These are phyloP conservation scores for Sporothrix pseudoabietina DNA, from an alignment of 2,329 filamentous ascomycete genomes.

Conservation along the genomic window DNA sequence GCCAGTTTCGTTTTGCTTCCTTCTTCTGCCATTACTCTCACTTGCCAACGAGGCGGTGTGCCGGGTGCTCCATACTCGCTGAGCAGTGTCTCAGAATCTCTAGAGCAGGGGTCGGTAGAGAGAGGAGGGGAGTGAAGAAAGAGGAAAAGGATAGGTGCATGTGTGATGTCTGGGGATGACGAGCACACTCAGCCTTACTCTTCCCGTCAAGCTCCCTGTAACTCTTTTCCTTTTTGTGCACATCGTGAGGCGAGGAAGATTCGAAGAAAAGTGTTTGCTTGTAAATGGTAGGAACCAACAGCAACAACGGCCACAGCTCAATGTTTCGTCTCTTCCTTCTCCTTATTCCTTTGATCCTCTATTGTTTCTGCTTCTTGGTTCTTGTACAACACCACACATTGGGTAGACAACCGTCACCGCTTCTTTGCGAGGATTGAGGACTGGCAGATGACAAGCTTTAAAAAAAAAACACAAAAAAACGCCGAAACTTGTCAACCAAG, in stretches of 20 bases:
- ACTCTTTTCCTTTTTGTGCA: too few species aligned
- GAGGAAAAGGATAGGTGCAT: background rate
- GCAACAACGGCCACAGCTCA: background rate
- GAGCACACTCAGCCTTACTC: conserved; percentile 13
- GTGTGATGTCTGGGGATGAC: background rate
- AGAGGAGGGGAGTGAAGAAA: background rate
- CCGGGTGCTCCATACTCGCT: conserved; percentile 20
- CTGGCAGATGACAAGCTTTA: background rate
- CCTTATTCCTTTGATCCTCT: background rate
- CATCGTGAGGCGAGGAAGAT: background rate
- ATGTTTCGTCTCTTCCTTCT: background rate
- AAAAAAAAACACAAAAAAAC: background rate
- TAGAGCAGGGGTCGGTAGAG: background rate
- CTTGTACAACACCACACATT: background rate
- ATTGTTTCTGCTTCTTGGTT: background rate
- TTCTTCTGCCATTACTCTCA: background rate
- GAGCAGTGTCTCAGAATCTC: conserved; percentile 4
- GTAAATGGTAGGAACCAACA: background rate
- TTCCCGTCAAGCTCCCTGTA: background rate
- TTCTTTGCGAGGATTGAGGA: background rate
- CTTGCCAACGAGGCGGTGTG: background rate
- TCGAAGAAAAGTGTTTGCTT: background rate
- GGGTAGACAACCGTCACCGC: conserved; percentile 1
- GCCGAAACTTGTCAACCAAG: background rate
- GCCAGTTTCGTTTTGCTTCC: background rate